These are phyloP conservation scores for Metschnikowia proteae DNA, from an alignment of 805 yeast species.

Conservation along the genomic window DNA sequence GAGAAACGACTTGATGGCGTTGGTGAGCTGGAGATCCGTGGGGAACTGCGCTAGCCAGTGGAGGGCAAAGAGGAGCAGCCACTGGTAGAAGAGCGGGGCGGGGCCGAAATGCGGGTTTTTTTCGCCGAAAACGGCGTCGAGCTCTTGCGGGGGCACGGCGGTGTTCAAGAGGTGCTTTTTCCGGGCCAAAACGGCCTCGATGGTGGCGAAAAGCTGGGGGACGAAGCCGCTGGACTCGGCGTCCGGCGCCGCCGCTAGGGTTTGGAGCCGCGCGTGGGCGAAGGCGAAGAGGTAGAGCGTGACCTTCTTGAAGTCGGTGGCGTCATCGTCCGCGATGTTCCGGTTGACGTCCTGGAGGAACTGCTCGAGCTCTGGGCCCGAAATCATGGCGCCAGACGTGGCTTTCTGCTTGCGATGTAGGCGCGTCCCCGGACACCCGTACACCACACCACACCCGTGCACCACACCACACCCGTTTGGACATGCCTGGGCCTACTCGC, in stretches of 20 bases:
- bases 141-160: constrained; percentile 18
- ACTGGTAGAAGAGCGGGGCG: constrained; percentile 24
- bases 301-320: constrained; percentile 35
- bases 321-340: constrained; percentile 25
- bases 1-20: constrained; percentile 30
- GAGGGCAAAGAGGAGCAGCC: constrained; percentile 28
- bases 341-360: constrained; percentile 35
- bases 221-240: constrained; percentile 14
- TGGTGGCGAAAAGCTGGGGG: constrained; percentile 24
- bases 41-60: constrained; percentile 22
- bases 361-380: constrained; percentile 25
- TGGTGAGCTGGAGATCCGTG: constrained; percentile 13
- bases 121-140: constrained; percentile 2
- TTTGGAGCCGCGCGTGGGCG: constrained; percentile 23
- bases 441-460: neutral
- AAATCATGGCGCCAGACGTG: constrained; percentile 19
- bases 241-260: constrained; percentile 2
- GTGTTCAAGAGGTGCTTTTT: constrained; percentile 26
- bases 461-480: no score
- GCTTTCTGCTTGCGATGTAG: constrained; percentile 8
- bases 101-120: neutral
- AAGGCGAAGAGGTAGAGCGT: constrained; percentile 32
- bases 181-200: constrained; percentile 33
- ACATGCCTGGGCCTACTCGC: no score
- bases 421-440: neutral